Evolutionary conservation across 2,329 filamentous ascomycete species (phyloP).

Genomic region (Cytospora mali): DNA sequence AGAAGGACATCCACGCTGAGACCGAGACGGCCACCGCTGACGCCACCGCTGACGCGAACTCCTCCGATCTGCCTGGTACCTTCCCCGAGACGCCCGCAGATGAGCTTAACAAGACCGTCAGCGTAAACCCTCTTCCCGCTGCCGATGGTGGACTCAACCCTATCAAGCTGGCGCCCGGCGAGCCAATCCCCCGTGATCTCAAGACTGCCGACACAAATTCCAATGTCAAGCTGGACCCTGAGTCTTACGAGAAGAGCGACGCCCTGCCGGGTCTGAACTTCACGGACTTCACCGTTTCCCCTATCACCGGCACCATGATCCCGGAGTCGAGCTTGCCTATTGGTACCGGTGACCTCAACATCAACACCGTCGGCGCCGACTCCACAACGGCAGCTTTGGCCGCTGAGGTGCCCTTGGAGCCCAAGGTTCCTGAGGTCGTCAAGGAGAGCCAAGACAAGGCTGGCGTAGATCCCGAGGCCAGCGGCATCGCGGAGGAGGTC

Average conservation of each 20-base stretch:
- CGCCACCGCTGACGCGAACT: conserved; percentile 7
- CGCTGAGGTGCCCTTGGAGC: conserved; percentile 64
- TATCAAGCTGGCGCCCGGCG: conserved; percentile 75
- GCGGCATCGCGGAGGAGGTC: conserved; percentile 65
- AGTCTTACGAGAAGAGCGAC: conserved; percentile 82
- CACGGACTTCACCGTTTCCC: conserved; percentile 47
- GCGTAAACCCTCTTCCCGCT: conserved; percentile 64
- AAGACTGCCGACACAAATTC: conserved; percentile 68
- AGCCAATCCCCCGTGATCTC: conserved; percentile 74
- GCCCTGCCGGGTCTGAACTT: conserved; percentile 57
- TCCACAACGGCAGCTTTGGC: conserved; percentile 72
- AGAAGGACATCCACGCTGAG: conserved; percentile 41
- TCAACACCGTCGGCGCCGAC: conserved; percentile 56
- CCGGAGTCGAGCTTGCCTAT: conserved; percentile 83
- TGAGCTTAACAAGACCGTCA: conserved; percentile 56
- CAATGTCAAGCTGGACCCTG: conserved; percentile 78
- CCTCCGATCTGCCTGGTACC: conserved; percentile 58
- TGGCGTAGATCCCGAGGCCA: conserved; percentile 66
- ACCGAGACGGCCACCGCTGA: conserved; percentile 38
- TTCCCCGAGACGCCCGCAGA: conserved; percentile 71
- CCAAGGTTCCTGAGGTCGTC: conserved; percentile 63
- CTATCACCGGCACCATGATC: conserved; percentile 66
- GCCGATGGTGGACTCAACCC: conserved; percentile 73
- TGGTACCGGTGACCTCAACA: conserved; percentile 45
- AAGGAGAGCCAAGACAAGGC: conserved; percentile 73